Base-by-base conservation (phyloP, 768 basidiomycete genomes). In the Phaeotremella fagi region DNA sequence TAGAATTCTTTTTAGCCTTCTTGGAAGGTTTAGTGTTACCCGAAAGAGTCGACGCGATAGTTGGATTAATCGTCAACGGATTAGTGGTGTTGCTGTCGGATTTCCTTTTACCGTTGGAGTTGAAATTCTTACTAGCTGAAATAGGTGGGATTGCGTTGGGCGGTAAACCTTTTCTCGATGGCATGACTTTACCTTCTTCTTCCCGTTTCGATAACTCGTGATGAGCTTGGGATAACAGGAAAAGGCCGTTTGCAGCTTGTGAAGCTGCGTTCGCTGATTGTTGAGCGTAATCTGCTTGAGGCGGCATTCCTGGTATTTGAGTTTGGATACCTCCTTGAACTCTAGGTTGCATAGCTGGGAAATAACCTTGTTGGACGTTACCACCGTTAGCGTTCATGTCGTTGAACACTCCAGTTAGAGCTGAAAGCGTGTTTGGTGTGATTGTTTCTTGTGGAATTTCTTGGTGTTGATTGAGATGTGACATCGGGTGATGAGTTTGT, bases 191-290 rank as follows among this genome's bases (percentile, higher is more conserved):
- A 42, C 77, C 59, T 44, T 45, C 83, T 71, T 89, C 87, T 75
- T 94, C 90, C n/a, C 89, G 83, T 77, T 92, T 94, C 31, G 88
- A 88, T 55, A 95, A 83, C 79, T 94, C 91, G 73, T 95, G 91
- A 71, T 95, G 91, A 24, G 91, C 92, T 76, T 97, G 91, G 0
- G 85, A 86, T 48, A 97, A 83, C 44, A 97, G 79, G 77, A 92
- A 97, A 42, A 97, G 82, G 24, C 92, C 91, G 70, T 94, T 95
- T 47, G 90, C 86, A 49, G 90, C 88, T 18, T 82, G 79, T 38
- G 75, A 81, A 1, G 88, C 79, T 7, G 86, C 82, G 36, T 77
- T 83, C 44, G 79, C 79, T 22, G 61, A 60, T 2, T 85, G 76
- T 33, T 72, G 67, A n/a, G 64, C 71, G 38, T 72, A 72, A 44